A percentile compares a stretch with the other conserved stretches of the same genome.
Conservation (phyloP, 2,329 filamentous ascomycete genomes). For the Biscogniauxia sp. region DNA sequence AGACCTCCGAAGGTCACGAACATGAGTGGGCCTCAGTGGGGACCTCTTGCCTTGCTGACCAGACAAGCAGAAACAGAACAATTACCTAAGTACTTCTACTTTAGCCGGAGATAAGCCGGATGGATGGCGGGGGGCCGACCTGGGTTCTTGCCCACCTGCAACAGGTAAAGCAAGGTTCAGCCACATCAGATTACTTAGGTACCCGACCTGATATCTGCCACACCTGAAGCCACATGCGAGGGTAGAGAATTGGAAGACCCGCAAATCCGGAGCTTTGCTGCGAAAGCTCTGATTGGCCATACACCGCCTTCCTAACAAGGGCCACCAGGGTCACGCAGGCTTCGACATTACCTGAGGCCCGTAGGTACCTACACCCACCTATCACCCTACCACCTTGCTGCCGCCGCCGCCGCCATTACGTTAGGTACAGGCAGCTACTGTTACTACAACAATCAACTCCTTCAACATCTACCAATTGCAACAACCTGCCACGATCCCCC, state of each 20-base stretch:
- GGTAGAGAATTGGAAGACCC: background rate
- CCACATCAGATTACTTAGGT: conserved; percentile 2
- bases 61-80: background rate
- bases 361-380: no score
- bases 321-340: background rate
- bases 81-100: conserved; percentile 14
- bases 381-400: background rate
- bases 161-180: conserved; percentile 7
- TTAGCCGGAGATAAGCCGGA: background rate
- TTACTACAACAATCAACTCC: background rate
- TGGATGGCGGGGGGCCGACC: no score
- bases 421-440: background rate
- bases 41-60: no score
- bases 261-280: background rate
- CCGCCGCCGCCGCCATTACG: background rate
- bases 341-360: background rate
- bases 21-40: no score
- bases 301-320: background rate
- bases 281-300: background rate
- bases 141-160: no score
- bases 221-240: no score
- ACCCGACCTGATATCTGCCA: no score
- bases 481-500: conserved; percentile 1
- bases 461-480: background rate
- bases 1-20: no score